phyloP scores from a whole-genome alignment of 352 stramenopile species.

The Peronospora belbahrii region DNA sequence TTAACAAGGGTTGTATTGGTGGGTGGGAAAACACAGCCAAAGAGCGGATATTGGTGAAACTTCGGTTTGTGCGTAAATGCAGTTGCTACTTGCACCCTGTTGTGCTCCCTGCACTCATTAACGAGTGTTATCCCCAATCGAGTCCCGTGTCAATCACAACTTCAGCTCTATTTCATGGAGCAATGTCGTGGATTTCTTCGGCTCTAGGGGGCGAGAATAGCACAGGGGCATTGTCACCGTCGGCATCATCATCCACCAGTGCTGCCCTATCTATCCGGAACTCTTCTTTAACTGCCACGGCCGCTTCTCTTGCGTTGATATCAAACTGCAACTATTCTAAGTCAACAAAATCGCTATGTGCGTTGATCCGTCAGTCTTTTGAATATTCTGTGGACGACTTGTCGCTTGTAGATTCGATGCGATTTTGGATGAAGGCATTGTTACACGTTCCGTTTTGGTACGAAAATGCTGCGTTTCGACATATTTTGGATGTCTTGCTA shows the following conservation, averaged over 20 bases:
- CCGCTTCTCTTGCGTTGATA: conserved; percentile 42
- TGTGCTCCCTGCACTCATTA: conserved; percentile 53
- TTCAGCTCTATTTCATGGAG: conserved; percentile 45
- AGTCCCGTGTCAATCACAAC: conserved; percentile 43
- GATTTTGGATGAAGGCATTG: conserved; percentile 57
- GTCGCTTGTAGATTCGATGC: conserved; percentile 30
- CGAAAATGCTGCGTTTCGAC: conserved; percentile 58
- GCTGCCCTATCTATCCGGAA: conserved; percentile 41
- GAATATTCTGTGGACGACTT: conserved; percentile 41
- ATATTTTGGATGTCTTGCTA: conserved; percentile 60
- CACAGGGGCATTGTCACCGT: conserved; percentile 22
- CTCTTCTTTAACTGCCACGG: conserved; percentile 43
- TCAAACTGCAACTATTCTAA: conserved; percentile 33
- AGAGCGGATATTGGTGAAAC: conserved; percentile 48
- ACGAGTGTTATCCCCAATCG: conserved; percentile 45
- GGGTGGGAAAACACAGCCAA: conserved; percentile 71
- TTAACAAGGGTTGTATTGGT: conserved; percentile 76
- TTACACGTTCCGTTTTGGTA: conserved; percentile 75
- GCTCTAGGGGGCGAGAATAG: conserved; percentile 35
- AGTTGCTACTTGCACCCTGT: conserved; percentile 59
- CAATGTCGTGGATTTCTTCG: conserved; percentile 55
- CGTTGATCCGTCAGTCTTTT: conserved; percentile 52
- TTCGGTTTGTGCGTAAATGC: conserved; percentile 71
- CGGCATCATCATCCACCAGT: conserved; percentile 31
- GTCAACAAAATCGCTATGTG: conserved; percentile 48